Evolutionary conservation across 768 basidiomycete genomes (phyloP).

Genomic region (Sporobolomyces roseus): DNA sequence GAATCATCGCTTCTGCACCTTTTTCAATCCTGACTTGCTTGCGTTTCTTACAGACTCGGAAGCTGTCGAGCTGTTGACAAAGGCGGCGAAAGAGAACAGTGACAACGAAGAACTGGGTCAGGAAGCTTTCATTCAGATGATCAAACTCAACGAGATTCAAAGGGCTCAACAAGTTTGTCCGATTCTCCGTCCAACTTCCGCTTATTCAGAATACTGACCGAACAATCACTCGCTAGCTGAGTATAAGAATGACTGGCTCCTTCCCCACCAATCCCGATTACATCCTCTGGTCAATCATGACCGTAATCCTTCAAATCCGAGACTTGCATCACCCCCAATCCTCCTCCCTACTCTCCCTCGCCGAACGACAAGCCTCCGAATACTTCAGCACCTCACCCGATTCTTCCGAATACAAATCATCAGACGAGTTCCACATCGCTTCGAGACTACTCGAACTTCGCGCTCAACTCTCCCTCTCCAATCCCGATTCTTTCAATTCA

Average conservation of each 20-base stretch:
- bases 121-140: conserved; percentile 33
- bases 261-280: conserved; percentile 28
- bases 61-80: conserved; percentile 12
- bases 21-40: too few relatives aligned
- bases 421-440: conserved; percentile 37
- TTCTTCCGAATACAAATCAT: background rate
- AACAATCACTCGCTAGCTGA: conserved; percentile 2
- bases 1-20: background rate
- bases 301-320: conserved; percentile 23
- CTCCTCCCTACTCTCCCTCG: conserved; percentile 31
- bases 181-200: background rate
- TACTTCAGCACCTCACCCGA: too few relatives aligned
- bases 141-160: background rate
- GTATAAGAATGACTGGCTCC: conserved; percentile 19
- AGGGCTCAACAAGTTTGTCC: conserved; percentile 24
- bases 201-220: too few relatives aligned
- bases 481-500: background rate
- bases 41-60: conserved; percentile 22
- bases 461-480: conserved; percentile 5
- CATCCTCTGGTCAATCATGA: conserved; percentile 36
- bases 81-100: conserved; percentile 14
- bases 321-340: conserved; percentile 15
- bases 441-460: conserved; percentile 36
- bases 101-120: conserved; percentile 35
- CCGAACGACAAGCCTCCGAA: conserved; percentile 29